phyloP scores from a whole-genome alignment of 352 stramenopile species.

The Halophytophthora batemanensis region DNA sequence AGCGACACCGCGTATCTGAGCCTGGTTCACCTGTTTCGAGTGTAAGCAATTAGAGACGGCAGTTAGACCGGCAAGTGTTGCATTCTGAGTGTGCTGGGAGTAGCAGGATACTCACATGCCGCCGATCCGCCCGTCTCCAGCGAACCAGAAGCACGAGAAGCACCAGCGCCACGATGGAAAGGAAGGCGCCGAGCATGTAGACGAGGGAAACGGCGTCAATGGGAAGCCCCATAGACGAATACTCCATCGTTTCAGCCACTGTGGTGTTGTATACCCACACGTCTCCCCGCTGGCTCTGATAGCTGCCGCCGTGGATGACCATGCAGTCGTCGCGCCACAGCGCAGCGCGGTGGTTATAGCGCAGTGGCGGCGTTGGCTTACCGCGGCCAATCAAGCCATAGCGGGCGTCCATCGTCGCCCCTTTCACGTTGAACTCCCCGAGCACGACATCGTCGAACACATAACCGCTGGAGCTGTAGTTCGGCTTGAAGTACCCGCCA shows the following conservation, averaged over 20 bases:
- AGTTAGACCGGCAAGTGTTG: background rate
- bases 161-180: slow-evolving; percentile 57
- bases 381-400: slow-evolving; percentile 13
- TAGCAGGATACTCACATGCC: slow-evolving; percentile 39
- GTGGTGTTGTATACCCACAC: slow-evolving; percentile 72
- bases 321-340: slow-evolving; percentile 50
- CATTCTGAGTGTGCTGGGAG: background rate
- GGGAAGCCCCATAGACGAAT: slow-evolving; percentile 23
- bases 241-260: slow-evolving; percentile 20
- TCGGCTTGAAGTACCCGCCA: slow-evolving; percentile 60
- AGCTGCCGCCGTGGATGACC: slow-evolving; percentile 71
- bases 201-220: slow-evolving; percentile 64
- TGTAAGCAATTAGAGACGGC: background rate
- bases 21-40: slow-evolving; percentile 37
- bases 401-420: slow-evolving; percentile 9
- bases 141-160: slow-evolving; percentile 59
- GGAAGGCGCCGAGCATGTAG: slow-evolving; percentile 69
- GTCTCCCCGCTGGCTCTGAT: slow-evolving; percentile 63
- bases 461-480: slow-evolving; percentile 53
- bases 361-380: slow-evolving; percentile 32
- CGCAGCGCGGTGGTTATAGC: slow-evolving; percentile 62
- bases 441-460: slow-evolving; percentile 67
- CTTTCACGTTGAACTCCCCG: slow-evolving; percentile 29
- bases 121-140: slow-evolving; percentile 56
- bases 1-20: slow-evolving; percentile 37